A percentile compares a stretch with the other conserved stretches of the same genome.
Conservation (phyloP, 257 asterid genomes). For the Echium plantagineum region DNA sequence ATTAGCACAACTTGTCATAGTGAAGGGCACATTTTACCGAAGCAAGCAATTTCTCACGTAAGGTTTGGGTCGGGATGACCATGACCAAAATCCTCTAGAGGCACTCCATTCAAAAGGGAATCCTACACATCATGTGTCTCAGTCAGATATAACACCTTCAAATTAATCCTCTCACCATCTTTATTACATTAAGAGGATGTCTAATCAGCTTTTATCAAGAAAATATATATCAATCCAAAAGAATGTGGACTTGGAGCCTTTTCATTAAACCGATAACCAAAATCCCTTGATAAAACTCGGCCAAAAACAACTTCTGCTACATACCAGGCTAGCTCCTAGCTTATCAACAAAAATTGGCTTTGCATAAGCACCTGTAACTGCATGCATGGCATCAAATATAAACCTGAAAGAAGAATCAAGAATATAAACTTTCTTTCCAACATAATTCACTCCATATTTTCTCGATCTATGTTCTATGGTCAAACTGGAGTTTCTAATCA, state of each 20-base stretch:
- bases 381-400: slow-evolving; percentile 95
- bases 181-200: not conserved
- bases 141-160: not conserved
- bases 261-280: not conserved
- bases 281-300: not conserved
- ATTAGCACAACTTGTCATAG: slow-evolving; percentile 12
- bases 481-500: too few relatives aligned
- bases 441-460: not conserved
- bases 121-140: slow-evolving; percentile 31
- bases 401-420: slow-evolving; percentile 43
- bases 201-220: not conserved
- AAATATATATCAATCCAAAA: too few relatives aligned
- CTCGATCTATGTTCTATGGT: not conserved
- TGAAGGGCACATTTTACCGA: slow-evolving; percentile 2
- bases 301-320: slow-evolving; percentile 9
- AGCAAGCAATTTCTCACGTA: slow-evolving; percentile 45
- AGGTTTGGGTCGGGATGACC: slow-evolving; percentile 99
- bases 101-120: slow-evolving; percentile 75
- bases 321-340: slow-evolving; percentile 77
- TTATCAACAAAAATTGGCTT: slow-evolving; percentile 89
- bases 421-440: not conserved
- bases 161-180: not conserved
- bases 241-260: not conserved
- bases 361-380: slow-evolving; percentile 98
- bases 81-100: slow-evolving; percentile 91